These are phyloP conservation scores for Microthyrium microscopicum DNA, from an alignment of 2,329 filamentous ascomycete species.

Conservation along the genomic window DNA sequence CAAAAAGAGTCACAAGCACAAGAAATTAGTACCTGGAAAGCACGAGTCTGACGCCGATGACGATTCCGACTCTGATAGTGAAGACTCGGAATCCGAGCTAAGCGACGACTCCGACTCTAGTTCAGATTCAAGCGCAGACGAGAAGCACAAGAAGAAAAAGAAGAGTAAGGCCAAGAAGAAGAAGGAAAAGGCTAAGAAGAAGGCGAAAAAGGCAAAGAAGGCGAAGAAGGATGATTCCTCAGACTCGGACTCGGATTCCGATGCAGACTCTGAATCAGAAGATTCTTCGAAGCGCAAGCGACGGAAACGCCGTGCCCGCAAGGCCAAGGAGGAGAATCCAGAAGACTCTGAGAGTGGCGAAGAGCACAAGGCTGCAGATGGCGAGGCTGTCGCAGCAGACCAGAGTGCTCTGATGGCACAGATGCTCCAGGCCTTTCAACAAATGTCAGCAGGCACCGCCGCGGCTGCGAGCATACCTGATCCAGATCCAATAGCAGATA, in stretches of 20 bases:
- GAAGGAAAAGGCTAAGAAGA: slow-evolving; percentile 12
- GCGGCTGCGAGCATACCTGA: neutral
- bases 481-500: neutral
- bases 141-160: slow-evolving; percentile 4
- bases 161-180: slow-evolving; percentile 5
- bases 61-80: slow-evolving; percentile 1
- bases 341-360: slow-evolving; percentile 7
- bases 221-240: slow-evolving; percentile 12
- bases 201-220: slow-evolving; percentile 10
- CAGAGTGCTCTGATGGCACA: too few relatives aligned
- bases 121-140: slow-evolving; percentile 1
- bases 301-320: slow-evolving; percentile 8
- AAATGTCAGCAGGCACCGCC: neutral
- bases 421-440: too few relatives aligned
- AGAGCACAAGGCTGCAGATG: slow-evolving; percentile 10
- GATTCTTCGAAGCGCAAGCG: slow-evolving; percentile 9
- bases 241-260: slow-evolving; percentile 6
- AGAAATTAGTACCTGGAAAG: neutral
- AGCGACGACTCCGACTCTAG: slow-evolving; percentile 1
- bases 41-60: neutral
- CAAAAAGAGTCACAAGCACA: slow-evolving; percentile 4
- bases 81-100: slow-evolving; percentile 2
- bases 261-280: slow-evolving; percentile 6
- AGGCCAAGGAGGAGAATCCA: slow-evolving; percentile 9
- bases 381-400: neutral